These are phyloP conservation scores for Coniella vitis DNA, from an alignment of 2,329 filamentous ascomycete genomes.

Conservation along the genomic window DNA sequence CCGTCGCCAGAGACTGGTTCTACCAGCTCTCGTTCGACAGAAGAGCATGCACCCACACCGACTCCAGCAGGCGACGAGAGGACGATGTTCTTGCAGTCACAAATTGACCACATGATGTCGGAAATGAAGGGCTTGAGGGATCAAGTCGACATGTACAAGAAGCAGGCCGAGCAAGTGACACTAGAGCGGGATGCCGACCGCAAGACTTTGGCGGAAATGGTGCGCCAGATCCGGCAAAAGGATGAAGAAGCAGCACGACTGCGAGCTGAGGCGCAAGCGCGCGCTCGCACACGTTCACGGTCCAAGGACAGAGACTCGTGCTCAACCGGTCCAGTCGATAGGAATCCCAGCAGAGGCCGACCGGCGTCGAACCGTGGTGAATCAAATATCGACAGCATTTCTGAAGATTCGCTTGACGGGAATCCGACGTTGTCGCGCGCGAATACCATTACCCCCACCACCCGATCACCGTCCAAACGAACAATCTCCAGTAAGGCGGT, in stretches of 20 bases:
- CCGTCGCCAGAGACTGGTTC: constrained; percentile 29
- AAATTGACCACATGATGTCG: constrained; percentile 67
- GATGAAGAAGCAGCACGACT: constrained; percentile 51
- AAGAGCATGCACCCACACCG: constrained; percentile 23
- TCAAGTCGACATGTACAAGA: constrained; percentile 71
- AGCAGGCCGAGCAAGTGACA: constrained; percentile 75
- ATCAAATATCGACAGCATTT: constrained; percentile 21
- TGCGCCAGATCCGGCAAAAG: constrained; percentile 64
- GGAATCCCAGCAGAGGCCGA: constrained; percentile 18
- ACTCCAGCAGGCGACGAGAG: constrained; percentile 6
- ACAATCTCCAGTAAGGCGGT: constrained; percentile 36
- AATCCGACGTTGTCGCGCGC: constrained; percentile 39
- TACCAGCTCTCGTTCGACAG: background rate
- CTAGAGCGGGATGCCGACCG: constrained; percentile 64
- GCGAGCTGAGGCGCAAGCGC: constrained; percentile 21
- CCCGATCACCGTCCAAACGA: constrained; percentile 31
- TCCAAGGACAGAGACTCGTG: constrained; percentile 27
- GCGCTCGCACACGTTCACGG: constrained; percentile 33
- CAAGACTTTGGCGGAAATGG: constrained; percentile 79
- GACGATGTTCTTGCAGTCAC: constrained; percentile 47
- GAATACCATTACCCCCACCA: constrained; percentile 42
- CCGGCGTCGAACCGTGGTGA: constrained; percentile 7
- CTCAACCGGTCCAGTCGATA: constrained; percentile 13
- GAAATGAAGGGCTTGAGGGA: constrained; percentile 78
- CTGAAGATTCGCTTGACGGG: constrained; percentile 26